Evolutionary conservation across 192 early-diverging fungal genomes (phyloP).

Genomic region (Umbelopsis ramanniana): DNA sequence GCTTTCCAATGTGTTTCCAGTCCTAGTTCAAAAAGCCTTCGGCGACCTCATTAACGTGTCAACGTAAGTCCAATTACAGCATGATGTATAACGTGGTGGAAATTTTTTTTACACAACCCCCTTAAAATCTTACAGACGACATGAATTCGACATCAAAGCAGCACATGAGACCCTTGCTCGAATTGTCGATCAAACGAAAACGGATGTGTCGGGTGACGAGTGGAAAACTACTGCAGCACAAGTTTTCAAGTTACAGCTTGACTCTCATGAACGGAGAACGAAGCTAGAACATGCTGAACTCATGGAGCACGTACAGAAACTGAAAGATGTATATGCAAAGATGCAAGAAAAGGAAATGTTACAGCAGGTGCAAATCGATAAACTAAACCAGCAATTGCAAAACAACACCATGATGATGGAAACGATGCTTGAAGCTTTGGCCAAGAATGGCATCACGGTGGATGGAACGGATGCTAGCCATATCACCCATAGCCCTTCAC

Average conservation of each 20-base stretch:
- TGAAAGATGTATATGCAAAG: background rate
- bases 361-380: background rate
- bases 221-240: background rate
- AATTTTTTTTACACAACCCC: too few relatives aligned
- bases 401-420: background rate
- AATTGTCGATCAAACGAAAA: background rate
- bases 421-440: background rate
- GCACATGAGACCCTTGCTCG: background rate
- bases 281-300: background rate
- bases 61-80: background rate
- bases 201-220: background rate
- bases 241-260: background rate
- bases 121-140: background rate
- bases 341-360: background rate
- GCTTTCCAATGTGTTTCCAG: background rate
- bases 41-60: background rate
- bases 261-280: background rate
- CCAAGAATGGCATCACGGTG: background rate
- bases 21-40: background rate
- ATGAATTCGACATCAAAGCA: conserved; percentile 2
- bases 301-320: background rate
- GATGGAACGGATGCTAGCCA: background rate
- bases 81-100: background rate
- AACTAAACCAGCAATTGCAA: background rate
- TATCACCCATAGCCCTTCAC: background rate